These are phyloP conservation scores for Rhizopogon salebrosus DNA, from an alignment of 768 basidiomycete genomes.

Conservation along the genomic window DNA sequence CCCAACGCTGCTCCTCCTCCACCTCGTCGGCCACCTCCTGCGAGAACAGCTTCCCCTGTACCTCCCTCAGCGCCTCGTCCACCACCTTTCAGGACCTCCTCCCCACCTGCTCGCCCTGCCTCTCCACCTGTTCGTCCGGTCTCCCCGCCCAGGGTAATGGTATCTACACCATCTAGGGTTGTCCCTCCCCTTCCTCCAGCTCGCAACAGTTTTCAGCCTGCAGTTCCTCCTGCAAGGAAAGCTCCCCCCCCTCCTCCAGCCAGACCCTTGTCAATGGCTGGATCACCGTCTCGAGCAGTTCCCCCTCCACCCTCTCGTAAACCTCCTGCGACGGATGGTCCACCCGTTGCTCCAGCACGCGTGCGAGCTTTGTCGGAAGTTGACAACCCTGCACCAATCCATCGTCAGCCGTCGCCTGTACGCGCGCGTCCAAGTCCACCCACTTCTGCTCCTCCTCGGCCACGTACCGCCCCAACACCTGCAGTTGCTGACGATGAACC, in stretches of 20 bases:
- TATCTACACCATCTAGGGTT: slow-evolving; percentile 12
- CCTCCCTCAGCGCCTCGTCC: slow-evolving; percentile 21
- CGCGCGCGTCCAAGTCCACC: slow-evolving; percentile 10
- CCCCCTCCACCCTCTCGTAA: slow-evolving; percentile 41
- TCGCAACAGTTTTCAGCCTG: slow-evolving; percentile 32
- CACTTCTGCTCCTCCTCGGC: slow-evolving; percentile 15
- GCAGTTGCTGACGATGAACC: slow-evolving; percentile 13
- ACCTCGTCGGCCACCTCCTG: slow-evolving; percentile 22
- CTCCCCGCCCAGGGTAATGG: slow-evolving; percentile 13
- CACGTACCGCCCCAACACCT: slow-evolving; percentile 22
- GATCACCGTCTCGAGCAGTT: slow-evolving; percentile 24
- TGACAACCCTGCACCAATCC: slow-evolving; percentile 27
- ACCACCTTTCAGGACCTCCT: slow-evolving; percentile 22
- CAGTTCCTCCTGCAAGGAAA: slow-evolving; percentile 31
- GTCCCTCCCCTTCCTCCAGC: slow-evolving; percentile 20
- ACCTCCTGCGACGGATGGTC: slow-evolving; percentile 19
- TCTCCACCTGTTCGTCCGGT: slow-evolving; percentile 25
- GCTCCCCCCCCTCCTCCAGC: slow-evolving; percentile 44
- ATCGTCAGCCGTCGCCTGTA: not conserved
- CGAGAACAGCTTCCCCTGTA: slow-evolving; percentile 15
- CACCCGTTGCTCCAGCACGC: slow-evolving; percentile 31
- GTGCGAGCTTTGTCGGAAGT: slow-evolving; percentile 41
- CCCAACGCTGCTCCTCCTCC: slow-evolving; percentile 41
- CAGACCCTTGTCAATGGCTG: slow-evolving; percentile 30
- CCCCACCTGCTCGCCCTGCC: slow-evolving; percentile 22